Evolutionary conservation across 1,139 yeast species (phyloP).

Genomic region (Trichomonascaceae sp.): DNA sequence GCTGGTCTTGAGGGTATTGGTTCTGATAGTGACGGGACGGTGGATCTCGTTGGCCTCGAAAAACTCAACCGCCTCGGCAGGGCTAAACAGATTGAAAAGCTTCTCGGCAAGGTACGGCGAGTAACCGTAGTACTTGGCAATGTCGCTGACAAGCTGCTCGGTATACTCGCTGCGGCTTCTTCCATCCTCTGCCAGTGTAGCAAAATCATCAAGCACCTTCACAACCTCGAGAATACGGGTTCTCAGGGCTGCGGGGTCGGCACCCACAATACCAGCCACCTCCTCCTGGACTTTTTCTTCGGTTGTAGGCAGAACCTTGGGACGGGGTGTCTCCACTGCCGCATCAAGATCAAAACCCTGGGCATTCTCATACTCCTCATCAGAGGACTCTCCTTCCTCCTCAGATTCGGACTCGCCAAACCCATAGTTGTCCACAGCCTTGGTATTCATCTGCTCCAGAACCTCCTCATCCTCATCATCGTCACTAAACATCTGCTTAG

Average conservation of each 20-base stretch:
- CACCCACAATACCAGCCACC: constrained; percentile 8
- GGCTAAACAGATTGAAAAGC: constrained; percentile 78
- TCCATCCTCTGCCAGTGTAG: constrained; percentile 73
- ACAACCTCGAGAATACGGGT: constrained; percentile 93
- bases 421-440: constrained; percentile 73
- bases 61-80: constrained; percentile 94
- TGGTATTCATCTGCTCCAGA: constrained; percentile 80
- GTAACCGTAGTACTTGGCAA: constrained; percentile 93
- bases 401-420: constrained; percentile 68
- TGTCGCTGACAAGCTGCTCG: constrained; percentile 66
- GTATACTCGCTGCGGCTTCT: constrained; percentile 72
- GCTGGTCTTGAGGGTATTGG: constrained; percentile 87
- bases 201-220: constrained; percentile 89
- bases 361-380: constrained; percentile 16
- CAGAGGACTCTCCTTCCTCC: constrained; percentile 55
- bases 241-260: constrained; percentile 68
- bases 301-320: constrained; percentile 39
- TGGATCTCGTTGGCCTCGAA: constrained; percentile 97
- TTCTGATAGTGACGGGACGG: constrained; percentile 91
- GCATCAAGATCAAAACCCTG: constrained; percentile 11
- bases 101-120: constrained; percentile 90
- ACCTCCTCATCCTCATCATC: constrained; percentile 68
- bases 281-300: constrained; percentile 53
- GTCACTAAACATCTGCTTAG: constrained; percentile 76
- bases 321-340: constrained; percentile 17